Conservation (phyloP, 768 basidiomycete species). For the Lentinus tigrinus region DNA sequence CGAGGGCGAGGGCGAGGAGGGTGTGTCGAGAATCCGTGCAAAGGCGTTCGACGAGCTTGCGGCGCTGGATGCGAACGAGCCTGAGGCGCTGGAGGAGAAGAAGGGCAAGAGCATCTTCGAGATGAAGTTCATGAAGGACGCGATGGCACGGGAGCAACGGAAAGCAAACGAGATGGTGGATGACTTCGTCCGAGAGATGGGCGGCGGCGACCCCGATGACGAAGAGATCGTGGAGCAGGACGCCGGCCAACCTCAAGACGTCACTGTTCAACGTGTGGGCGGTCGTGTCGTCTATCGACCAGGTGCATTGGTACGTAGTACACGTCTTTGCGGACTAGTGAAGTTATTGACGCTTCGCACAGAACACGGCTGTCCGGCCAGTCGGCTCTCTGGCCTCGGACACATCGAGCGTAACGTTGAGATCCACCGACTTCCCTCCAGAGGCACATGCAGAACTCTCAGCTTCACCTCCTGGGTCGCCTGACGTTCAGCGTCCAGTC, state of each 20-base stretch:
- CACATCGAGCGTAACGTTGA: conserved; percentile 67
- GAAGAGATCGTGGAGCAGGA: conserved; percentile 31
- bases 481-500: conserved; percentile 11
- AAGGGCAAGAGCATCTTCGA: conserved; percentile 75
- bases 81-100: conserved; percentile 28
- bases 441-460: conserved; percentile 24
- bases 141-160: conserved; percentile 64
- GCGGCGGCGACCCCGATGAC: conserved; percentile 35
- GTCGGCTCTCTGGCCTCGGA: conserved; percentile 44
- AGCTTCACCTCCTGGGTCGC: conserved; percentile 21
- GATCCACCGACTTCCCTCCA: conserved; percentile 52
- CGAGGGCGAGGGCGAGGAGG: conserved; percentile 38
- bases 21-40: conserved; percentile 54
- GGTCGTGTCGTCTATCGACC: conserved; percentile 68
- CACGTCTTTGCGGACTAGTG: not conserved
- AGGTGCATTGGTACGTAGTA: conserved; percentile 33
- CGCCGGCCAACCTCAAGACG: conserved; percentile 21
- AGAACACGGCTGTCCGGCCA: conserved; percentile 21
- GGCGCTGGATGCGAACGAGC: conserved; percentile 37
- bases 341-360: not conserved
- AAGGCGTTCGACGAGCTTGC: conserved; percentile 78
- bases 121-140: conserved; percentile 99
- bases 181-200: conserved; percentile 73
- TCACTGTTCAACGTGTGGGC: conserved; percentile 53
- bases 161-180: conserved; percentile 63